These are phyloP conservation scores for Fraxinus nigra DNA, from an alignment of 305 asterid genomes.

Conservation along the genomic window DNA sequence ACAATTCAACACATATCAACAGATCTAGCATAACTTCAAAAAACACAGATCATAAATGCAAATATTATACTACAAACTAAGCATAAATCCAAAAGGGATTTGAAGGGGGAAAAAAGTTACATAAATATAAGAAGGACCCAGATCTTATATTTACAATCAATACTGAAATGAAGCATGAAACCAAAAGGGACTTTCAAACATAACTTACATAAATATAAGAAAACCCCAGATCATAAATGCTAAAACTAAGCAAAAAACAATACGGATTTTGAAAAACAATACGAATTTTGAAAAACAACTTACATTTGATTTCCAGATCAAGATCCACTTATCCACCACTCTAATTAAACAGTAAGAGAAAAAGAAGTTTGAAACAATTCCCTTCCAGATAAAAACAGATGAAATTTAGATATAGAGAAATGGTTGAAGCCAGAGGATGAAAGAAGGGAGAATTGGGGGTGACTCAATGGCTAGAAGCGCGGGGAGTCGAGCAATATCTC, in stretches of 20 bases:
- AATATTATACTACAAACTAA: background rate
- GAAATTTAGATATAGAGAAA: background rate
- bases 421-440: background rate
- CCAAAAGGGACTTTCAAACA: background rate
- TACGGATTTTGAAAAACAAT: background rate
- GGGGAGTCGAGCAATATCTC: slow-evolving; percentile 24
- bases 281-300: background rate
- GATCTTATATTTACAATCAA: slow-evolving; percentile 1
- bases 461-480: background rate
- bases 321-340: slow-evolving; percentile 11
- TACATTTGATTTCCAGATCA: slow-evolving; percentile 21
- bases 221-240: slow-evolving; percentile 7
- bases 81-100: slow-evolving; percentile 16
- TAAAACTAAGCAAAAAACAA: background rate
- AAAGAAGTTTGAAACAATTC: background rate
- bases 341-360: background rate
- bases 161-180: background rate
- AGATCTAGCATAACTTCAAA: slow-evolving; percentile 33
- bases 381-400: background rate
- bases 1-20: slow-evolving; percentile 14
- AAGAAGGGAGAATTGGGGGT: background rate
- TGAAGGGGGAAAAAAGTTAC: background rate
- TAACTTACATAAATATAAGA: background rate
- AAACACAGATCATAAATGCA: slow-evolving; percentile 18
- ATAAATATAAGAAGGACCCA: slow-evolving; percentile 9